Evolutionary conservation across 148 eudicot genomes (phyloP), one percentile per base, ranked within the genome.

Genomic region (Heliosperma pusillum): DNA sequence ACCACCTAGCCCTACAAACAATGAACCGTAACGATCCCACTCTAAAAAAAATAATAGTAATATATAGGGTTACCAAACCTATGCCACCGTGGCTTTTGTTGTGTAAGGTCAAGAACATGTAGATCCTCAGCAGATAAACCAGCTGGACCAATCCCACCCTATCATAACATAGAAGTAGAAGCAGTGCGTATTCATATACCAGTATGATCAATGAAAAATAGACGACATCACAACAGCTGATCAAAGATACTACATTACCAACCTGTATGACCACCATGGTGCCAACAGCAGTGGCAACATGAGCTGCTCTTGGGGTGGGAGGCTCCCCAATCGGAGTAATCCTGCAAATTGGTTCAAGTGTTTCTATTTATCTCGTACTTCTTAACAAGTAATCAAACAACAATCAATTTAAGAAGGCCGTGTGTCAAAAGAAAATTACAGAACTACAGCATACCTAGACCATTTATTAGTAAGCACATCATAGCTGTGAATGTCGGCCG

Each of bases 71-170:
- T 66, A 60, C 68, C 88, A 81, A 82, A 95, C 98, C 98, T 90
- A 83, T 95, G 98, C 98, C 98, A 95, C 72, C 98, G 89, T 69
- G 97, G 97, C 67, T 89, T 87, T 84, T 88, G 96, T 68, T 92
- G 97, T 30, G 98, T 95, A 52, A 95, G 96, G 86, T 95, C 98
- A 75, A 95, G 96, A 79, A 95, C 97, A 69, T 95, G 98, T 81
- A 95, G 93, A 86, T 95, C 98, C 86, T 95, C 98, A 29, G 98
- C 97, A 64, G 98, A 95, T 82, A 92, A 82, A 77, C 98, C 98
- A 82, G 98, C 98, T 67, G 98, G 98, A 81, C 98, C 98, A 77
- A 95, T 95, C 76, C 98, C 98, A 72, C 96, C 98, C 98, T 95
- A 67, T 21, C 55, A 33, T 65, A 9, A 33, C 70, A 66, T 58